Evolutionary conservation across 495 filamentous ascomycete genomes (phyloP), one percentile per base, ranked within the genome.

Genomic region (Aspergillus affinis): DNA sequence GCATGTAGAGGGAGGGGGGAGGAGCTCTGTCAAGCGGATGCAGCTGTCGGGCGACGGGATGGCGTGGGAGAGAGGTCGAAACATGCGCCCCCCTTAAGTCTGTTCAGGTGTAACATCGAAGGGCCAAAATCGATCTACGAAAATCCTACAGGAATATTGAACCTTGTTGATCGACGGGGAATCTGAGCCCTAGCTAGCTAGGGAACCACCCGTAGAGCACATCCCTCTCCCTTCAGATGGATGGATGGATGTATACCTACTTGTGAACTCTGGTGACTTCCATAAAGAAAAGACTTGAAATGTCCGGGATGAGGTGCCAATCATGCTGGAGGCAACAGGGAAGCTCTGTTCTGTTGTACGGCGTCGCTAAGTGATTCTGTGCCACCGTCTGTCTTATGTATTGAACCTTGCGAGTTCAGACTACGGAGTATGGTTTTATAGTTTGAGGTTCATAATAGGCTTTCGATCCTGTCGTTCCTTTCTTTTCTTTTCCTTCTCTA

Each of bases 301-400:
- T 53, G 41, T 47, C 46, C 60, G 60, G 57, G 60, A 60, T 55
- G 54, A 58, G 18, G 13, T 56, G 15, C 48, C 56, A 58, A 50
- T 26, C 51, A 48, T 54, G 48, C 20, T 18, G 41, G 53, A 49
- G 29, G 9, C 18, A 54, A 13, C 48, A 41, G 58, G 57, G 48
- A 55, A 52, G 54, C 55, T 56, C 59, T 48, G 52, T 57, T 53
- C 59, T 59, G 63, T 51, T 27, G 59, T 62, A 59, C 53, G 51
- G 56, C 59, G 32, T 61, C n/a, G 55, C 32, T 58, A 51, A 48
- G 48, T 18, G 4, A 58, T 46, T 23, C 41, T 48, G 63, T 65
- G 54, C 58, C 58, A 65, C 60, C 10, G 36, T 41, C 36, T 41
- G 36, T 13, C 13, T 17, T 13, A 15, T 15, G 36, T 41, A 41